Evolutionary conservation across 1,139 yeast species (phyloP), one percentile per base, ranked within the genome.

Genomic region (Blastobotrys petasosporus): DNA sequence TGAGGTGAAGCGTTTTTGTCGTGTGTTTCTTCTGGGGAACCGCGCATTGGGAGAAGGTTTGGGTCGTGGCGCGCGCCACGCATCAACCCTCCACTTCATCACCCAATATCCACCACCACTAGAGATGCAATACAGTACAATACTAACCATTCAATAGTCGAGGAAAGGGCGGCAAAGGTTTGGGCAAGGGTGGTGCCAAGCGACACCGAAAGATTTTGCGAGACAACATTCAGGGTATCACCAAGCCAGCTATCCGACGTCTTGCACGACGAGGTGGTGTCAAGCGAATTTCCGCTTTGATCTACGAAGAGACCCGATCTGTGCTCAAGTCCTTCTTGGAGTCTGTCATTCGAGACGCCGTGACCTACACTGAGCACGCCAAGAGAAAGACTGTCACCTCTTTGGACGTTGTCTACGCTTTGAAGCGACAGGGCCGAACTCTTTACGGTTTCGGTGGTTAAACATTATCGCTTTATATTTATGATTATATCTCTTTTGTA

Each of bases 211-310:
- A 90, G 86, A 87, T 92, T 75, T 81, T 90, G 65, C 90, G 98
- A 81, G 98, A 92, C 74, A 92, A 92, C 90, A 92, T 92, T 62
- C 97, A 90, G 78, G 98, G 98, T 80, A 92, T 92, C 71, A 92
- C 98, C 59, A 92, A 92, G 82, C 98, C 98, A 70, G 98, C 98
- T 67, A 92, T 92, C 71, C 88, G 98, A 80, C 94, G 98, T 85
- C 85, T 92, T 68, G 98, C 98, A 54, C 92, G 98, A 83, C 88
- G 98, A 85, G 98, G 98, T 77, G 98, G 98, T 87, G 98, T 92
- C 70, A 92, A 92, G 85, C 96, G 98, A 85, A 92, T 92, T 66
- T 92, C 98, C 58, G 97, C 96, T 69, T 79, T 90, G 71, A 92
- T 92, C 73, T 92, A 92, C 79, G 98, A 92, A 77, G 97, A 92